Conservation (phyloP, 257 asterid species). For the Solanum gracilifrons region DNA sequence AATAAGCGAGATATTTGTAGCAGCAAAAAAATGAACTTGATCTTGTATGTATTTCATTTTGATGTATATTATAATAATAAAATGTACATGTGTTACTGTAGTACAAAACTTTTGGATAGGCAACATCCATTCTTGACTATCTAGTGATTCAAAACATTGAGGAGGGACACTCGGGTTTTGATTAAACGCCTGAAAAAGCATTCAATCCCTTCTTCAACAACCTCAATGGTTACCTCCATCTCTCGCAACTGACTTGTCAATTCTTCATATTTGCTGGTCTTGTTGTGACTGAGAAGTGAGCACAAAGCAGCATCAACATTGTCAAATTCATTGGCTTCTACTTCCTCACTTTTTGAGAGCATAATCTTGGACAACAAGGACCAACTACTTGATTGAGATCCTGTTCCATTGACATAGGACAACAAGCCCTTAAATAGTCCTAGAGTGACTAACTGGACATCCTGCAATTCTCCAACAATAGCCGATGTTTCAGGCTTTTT, state of each 20-base stretch:
- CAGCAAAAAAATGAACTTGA: background rate
- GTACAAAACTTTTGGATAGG: background rate
- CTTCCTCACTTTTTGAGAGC: constrained; percentile 7
- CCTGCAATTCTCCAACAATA: constrained; percentile 5
- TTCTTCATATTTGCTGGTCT: background rate
- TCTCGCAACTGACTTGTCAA: constrained; percentile 10
- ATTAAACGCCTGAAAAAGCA: constrained; percentile 22
- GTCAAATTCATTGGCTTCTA: constrained; percentile 18
- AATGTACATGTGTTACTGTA: background rate
- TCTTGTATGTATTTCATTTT: background rate
- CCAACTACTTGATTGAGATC: constrained; percentile 17
- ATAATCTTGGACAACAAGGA: constrained; percentile 26
- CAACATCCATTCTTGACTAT: background rate
- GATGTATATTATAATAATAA: background rate
- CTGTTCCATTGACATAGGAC: constrained; percentile 6
- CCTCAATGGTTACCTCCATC: constrained; percentile 19
- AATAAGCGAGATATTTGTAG: background rate
- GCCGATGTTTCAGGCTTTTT: constrained; percentile 17
- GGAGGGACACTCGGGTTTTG: constrained; percentile 29
- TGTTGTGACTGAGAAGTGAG: background rate
- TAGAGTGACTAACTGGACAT: constrained; percentile 16
- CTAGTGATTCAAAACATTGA: constrained; percentile 24
- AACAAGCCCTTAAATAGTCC: constrained; percentile 10
- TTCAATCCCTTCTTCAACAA: constrained; percentile 22
- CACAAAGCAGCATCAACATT: constrained; percentile 12